Evolutionary conservation across 169 alveolate genomes (phyloP), one percentile per base, ranked within the genome.

Genomic region (Eimeria praecox): DNA sequence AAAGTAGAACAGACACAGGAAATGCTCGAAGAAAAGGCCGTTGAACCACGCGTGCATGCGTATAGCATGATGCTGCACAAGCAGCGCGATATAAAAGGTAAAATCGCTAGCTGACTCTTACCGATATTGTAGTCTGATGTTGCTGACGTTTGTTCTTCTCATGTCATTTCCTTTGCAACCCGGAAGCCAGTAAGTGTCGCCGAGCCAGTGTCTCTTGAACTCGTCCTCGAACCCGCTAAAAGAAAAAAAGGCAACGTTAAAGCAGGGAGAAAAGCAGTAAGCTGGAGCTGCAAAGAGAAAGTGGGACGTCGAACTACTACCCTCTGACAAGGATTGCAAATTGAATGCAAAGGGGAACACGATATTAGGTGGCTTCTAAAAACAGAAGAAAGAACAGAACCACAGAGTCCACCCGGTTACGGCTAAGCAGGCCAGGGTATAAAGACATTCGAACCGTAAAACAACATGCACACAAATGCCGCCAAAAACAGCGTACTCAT

Each of bases 191-290:
- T 82, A 95, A n/a, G 44, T 52, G n/a, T 71, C 94, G 20, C 98
- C 98, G 16, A 97, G 83, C 98, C 98, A 97, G 88, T 97, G 98
- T 22, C 96, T 73, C 95, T 97, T 97, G 52, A 97, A 96, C 64
- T 97, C 95, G 82, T 96, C 97, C 56, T 96, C 98, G 82, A 62
- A 97, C 42, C 97, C 97, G 78, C 97, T 97, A 78, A 40, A 54
- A n/a, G 30, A 40, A 14, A 42, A 8, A 10, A 35, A 64, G 18
- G 16, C 20, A 64, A 69, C 44, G 24, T 69, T 14, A 2, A 10
- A 69, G n/a, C 49, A 33, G n/a, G 46, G 46, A 80, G 96, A 82
- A 40, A 42, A 49, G 4, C 87, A 44, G 27, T 6, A 22, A 12
- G 9, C 49, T 33, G 16, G 30, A 33, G 49, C 56, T 12, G 56